Base-by-base conservation (phyloP, 2,329 filamentous ascomycete genomes). In the Neonectria punicea region DNA sequence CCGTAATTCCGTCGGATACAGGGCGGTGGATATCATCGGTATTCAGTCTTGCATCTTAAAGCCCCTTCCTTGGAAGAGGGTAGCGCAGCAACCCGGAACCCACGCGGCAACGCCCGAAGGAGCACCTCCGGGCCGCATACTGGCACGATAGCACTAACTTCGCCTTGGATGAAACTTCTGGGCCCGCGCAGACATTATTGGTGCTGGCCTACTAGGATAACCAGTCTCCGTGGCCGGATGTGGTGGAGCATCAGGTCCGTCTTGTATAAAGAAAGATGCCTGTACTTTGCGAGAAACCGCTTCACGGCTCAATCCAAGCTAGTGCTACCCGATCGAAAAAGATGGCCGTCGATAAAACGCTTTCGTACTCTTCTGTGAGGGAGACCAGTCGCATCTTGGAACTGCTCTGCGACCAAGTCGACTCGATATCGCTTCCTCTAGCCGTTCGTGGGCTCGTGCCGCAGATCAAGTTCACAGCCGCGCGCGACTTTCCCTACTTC, bases 401-500 rank as follows among this genome's bases (percentile, higher is more conserved):
- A 18, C 65, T 65, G 44, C 54, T 74, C 6, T 67, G 63, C 53
- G 28, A 50, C 14, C 65, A 74, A 18, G 70, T 80, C 16, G 75
- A 80, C 30, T 55, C 68, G 8, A 53, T 64, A 10, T 73, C 77
- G 0, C 68, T 81, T 1, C 77, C 80, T 4, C 57, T 67, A 1
- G 73, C 67, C 46, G 70, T 78, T 14, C 65, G 67, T 20, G 68
- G 63, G 10, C 67, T 76, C 7, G 68, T 65, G 30, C 30, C 61
- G 2, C 69, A 71, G 39, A 72, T 81, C n/a, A 63, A 70, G 1
- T 80, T 83, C 56, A 76, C 74, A 0, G 76, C 78, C 13, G 65
- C 70, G 4, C 75, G 74, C 16, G 78, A 82, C 66, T 68, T 67
- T 55, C 79, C 80, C 0, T 84, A 83, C 66, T 84, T 84, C 34